Base-by-base conservation (phyloP, 2,329 filamentous ascomycete genomes). In the Stemphylium lycopersici region DNA sequence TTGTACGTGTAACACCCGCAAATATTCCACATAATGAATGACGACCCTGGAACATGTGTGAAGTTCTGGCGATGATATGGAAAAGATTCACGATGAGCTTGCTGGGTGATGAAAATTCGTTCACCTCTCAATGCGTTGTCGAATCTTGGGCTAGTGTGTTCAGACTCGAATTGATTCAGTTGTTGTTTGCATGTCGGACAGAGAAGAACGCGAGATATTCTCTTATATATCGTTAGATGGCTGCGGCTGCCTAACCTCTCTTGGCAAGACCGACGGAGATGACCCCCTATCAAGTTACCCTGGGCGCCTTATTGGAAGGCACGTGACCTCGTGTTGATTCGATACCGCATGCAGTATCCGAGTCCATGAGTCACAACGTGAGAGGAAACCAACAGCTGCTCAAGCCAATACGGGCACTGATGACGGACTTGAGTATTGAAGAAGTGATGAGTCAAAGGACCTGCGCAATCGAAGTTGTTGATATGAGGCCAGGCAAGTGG, bases 1-100 rank as follows among this genome's bases (percentile, higher is more conserved):
- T 40, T 29, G 16, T n/a, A 50, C 10, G 39, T 18, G 11, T 54
- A 54, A 34, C 51, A 54, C 11, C 51, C 51, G 8, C 51, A 54
- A 15, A 45, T 4, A 8, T 20, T 29, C 4, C 16, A 11, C 38
- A 42, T 38, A 36, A 4, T 16, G 38, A 7, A 5, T 6, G 5
- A 2, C 8, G 11, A 8, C 4, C 5, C 10, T 6, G n/a, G 6
- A 11, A n/a, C 13, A 3, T 22, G 10, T 33, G 5, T 3, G 6
- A 3, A 15, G 26, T n/a, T 3, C 13, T 24, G 15, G 18, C 7
- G 20, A 8, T n/a, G 13, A 11, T 4, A 13, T 6, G 13, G n/a
- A 10, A 5, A 4, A 29, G 38, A 8, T 16, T 24, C 7, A 15
- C 12, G 7, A 31, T 5, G 20, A 2, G 6, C 11, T 10, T 3